These are phyloP conservation scores for Aspergillus bombycis DNA, from an alignment of 2,329 filamentous ascomycete genomes.

Conservation along the genomic window DNA sequence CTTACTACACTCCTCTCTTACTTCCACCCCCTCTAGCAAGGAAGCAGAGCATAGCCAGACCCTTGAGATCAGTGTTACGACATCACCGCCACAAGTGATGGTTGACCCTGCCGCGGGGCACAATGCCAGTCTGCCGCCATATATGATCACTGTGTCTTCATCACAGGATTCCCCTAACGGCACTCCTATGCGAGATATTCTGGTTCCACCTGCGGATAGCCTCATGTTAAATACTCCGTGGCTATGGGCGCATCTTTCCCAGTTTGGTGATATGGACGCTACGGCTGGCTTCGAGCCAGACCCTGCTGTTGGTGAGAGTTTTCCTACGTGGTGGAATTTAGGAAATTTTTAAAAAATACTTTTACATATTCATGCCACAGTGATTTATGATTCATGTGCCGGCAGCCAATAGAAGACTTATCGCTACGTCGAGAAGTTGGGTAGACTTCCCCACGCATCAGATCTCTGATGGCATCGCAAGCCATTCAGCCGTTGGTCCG, in stretches of 20 bases:
- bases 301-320: conserved; percentile 33
- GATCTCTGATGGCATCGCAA: too few species aligned
- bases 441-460: too few species aligned
- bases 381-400: too few species aligned
- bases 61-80: background rate
- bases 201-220: conserved; percentile 37
- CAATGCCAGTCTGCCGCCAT: conserved; percentile 34
- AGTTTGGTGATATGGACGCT: conserved; percentile 36
- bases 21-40: too few species aligned
- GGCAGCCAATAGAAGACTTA: too few species aligned
- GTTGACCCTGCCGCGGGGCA: too few species aligned
- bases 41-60: too few species aligned
- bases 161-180: conserved; percentile 4
- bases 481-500: too few species aligned
- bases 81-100: too few species aligned
- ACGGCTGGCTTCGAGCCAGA: conserved; percentile 32
- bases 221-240: conserved; percentile 41
- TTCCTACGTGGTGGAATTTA: conserved; percentile 41
- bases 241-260: conserved; percentile 34
- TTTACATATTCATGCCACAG: too few species aligned
- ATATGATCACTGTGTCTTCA: conserved; percentile 11
- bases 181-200: conserved; percentile 22
- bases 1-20: too few species aligned
- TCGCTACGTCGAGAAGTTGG: too few species aligned
- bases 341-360: conserved; percentile 29